A percentile compares a stretch with the other conserved stretches of the same genome.
Conservation (phyloP, 148 eudicot species). For the Limonium bicolor region DNA sequence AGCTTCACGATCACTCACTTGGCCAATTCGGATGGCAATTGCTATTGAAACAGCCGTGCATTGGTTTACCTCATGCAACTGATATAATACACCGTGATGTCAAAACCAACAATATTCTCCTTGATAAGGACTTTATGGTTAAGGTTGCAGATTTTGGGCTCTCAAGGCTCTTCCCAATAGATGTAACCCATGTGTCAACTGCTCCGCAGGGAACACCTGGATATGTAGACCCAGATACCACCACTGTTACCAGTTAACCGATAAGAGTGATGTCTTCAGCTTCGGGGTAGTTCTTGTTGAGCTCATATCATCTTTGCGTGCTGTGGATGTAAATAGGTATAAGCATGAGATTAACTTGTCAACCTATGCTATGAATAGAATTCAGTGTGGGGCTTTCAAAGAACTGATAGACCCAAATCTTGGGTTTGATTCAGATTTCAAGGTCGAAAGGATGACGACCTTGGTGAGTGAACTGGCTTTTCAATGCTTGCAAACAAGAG, state of each 20-base stretch:
- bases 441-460: conserved; percentile 37
- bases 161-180: conserved; percentile 35
- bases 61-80: conserved; percentile 29
- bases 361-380: conserved; percentile 28
- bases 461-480: conserved; percentile 68
- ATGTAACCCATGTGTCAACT: conserved; percentile 59
- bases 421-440: conserved; percentile 9
- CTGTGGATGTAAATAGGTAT: conserved; percentile 42
- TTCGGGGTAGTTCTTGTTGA: conserved; percentile 56
- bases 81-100: conserved; percentile 58
- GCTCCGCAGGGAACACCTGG: conserved; percentile 76
- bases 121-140: conserved; percentile 36
- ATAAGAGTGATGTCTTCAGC: conserved; percentile 57
- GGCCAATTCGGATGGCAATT: conserved; percentile 32
- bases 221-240: conserved; percentile 67
- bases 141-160: conserved; percentile 69
- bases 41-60: conserved; percentile 48
- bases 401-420: conserved; percentile 24
- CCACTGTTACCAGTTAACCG: conserved; percentile 41
- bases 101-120: conserved; percentile 46
- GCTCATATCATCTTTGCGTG: conserved; percentile 48
- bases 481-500: conserved; percentile 55
- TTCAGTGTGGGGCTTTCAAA: conserved; percentile 14
- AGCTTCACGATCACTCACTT: conserved; percentile 8
- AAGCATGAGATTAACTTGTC: conserved; percentile 39